phyloP scores from a whole-genome alignment of 78 protist species.

The Reticulomyxa filosa region DNA sequence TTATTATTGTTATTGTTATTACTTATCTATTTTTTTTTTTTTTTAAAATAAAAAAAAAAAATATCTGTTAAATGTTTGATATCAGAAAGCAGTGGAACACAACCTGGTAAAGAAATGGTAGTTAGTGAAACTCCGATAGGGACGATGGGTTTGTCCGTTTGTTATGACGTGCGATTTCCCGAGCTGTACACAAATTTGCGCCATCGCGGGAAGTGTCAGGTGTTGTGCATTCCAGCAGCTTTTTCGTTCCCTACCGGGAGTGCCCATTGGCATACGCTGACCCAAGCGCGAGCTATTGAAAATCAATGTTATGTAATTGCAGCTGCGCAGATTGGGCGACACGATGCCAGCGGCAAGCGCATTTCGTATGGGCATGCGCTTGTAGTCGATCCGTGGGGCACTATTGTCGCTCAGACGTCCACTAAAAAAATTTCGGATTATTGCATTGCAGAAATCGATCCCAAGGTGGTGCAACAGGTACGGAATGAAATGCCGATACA shows the following conservation, averaged over 20 bases:
- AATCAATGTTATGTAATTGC: slow-evolving; percentile 28
- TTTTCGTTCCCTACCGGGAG: slow-evolving; percentile 16
- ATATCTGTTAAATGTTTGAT: no score
- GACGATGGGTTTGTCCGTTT: slow-evolving; percentile 13
- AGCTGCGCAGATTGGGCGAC: slow-evolving; percentile 27
- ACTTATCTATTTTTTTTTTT: no score
- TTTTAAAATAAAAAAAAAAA: no score
- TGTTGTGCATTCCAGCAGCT: not conserved
- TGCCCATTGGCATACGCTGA: slow-evolving; percentile 35
- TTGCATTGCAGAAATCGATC: no score
- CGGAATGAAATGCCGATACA: no score
- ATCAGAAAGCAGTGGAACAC: not conserved
- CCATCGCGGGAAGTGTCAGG: no score
- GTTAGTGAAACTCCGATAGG: slow-evolving; percentile 19
- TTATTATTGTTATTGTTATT: not conserved
- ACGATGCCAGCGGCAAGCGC: slow-evolving; percentile 10
- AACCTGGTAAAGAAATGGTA: slow-evolving; percentile 14
- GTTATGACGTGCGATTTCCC: slow-evolving; percentile 44
- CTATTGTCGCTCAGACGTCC: slow-evolving; percentile 10
- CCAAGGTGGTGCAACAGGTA: no score
- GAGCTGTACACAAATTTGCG: no score
- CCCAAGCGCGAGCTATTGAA: slow-evolving; percentile 36
- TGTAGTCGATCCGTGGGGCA: slow-evolving; percentile 40
- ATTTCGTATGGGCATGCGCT: slow-evolving; percentile 25
- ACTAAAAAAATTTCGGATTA: no score